phyloP scores from a whole-genome alignment of 345 rosid genomes.

The Hibiscus syriacus region DNA sequence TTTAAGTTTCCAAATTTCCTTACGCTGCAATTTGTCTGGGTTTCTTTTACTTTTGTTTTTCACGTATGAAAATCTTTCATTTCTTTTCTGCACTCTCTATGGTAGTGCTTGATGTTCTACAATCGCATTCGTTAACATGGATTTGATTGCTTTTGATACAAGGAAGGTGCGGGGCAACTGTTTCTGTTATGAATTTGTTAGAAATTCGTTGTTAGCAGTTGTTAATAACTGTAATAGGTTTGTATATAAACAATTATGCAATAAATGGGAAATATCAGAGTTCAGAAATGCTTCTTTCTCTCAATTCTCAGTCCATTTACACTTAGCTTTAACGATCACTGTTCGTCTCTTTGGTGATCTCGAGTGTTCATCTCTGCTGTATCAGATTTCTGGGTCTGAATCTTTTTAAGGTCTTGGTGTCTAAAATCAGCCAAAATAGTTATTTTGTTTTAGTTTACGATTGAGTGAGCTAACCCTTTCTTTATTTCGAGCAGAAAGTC shows the following conservation, averaged over 20 bases:
- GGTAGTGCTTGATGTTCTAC: background rate
- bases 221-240: no score
- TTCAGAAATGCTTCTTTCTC: no score
- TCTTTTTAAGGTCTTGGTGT: background rate
- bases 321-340: no score
- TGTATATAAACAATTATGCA: no score
- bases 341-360: no score
- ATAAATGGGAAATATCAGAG: no score
- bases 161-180: no score
- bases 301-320: no score
- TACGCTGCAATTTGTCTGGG: constrained; percentile 3
- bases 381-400: background rate
- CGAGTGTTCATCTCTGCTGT: no score
- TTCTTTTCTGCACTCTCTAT: background rate
- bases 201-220: no score
- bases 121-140: background rate
- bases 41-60: background rate
- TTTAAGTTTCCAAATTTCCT: background rate
- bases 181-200: no score
- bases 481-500: constrained; percentile 9
- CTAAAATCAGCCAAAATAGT: background rate
- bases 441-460: background rate
- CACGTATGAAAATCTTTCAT: background rate
- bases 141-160: background rate
- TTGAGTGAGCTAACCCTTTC: background rate